Evolutionary conservation across 495 filamentous ascomycete species (phyloP).

Genomic region (Astrothelium subdiscretum): DNA sequence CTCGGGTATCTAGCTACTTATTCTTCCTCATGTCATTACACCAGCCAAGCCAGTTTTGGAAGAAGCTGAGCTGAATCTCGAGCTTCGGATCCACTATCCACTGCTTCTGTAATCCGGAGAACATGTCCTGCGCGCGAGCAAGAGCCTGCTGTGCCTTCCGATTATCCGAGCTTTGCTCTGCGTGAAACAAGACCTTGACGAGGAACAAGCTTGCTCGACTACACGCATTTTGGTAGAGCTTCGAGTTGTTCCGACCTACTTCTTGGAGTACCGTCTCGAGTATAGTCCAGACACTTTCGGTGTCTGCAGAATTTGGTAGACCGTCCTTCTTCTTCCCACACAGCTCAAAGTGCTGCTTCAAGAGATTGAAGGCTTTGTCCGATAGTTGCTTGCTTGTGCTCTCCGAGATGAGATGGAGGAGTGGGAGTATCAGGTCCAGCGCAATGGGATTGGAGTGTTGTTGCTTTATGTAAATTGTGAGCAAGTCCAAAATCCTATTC

Average conservation of each 20-base stretch:
- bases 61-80: slow-evolving; percentile 49
- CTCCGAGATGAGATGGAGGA: slow-evolving; percentile 44
- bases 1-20: neutral
- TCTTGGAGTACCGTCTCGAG: slow-evolving; percentile 61
- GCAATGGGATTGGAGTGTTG: slow-evolving; percentile 53
- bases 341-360: slow-evolving; percentile 58
- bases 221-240: slow-evolving; percentile 42
- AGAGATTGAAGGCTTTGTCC: slow-evolving; percentile 55
- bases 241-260: slow-evolving; percentile 50
- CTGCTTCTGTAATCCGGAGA: slow-evolving; percentile 42
- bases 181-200: slow-evolving; percentile 45
- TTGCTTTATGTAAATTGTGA: slow-evolving; percentile 76
- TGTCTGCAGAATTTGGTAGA: slow-evolving; percentile 26
- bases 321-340: slow-evolving; percentile 47
- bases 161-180: slow-evolving; percentile 37
- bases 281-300: slow-evolving; percentile 35
- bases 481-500: slow-evolving; percentile 75
- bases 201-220: slow-evolving; percentile 54
- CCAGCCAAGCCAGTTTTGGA: slow-evolving; percentile 62
- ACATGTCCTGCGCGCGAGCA: slow-evolving; percentile 32
- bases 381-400: slow-evolving; percentile 61
- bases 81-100: slow-evolving; percentile 45
- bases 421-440: slow-evolving; percentile 56
- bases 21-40: slow-evolving; percentile 17
- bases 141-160: slow-evolving; percentile 27